A percentile compares a stretch with the other conserved stretches of the same genome.
Conservation (phyloP, 2,329 filamentous ascomycete genomes). For the Neofusicoccum laricinum region DNA sequence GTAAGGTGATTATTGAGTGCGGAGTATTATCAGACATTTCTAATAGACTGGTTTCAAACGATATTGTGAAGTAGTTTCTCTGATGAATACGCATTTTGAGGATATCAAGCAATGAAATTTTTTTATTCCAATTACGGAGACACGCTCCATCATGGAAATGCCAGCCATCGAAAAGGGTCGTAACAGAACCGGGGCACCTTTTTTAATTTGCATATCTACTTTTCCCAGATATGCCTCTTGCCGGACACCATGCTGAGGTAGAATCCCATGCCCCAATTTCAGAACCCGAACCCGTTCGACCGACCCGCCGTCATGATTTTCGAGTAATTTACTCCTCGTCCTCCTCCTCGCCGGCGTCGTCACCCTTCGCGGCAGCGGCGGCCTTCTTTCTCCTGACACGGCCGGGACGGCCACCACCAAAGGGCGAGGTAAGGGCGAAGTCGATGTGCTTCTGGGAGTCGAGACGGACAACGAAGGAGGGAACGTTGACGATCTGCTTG, state of each 20-base stretch:
- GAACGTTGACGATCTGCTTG: slow-evolving; percentile 99
- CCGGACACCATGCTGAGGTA: slow-evolving; percentile 3
- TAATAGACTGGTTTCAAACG: no score
- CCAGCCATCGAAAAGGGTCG: not conserved
- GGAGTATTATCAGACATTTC: no score
- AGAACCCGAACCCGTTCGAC: slow-evolving; percentile 10
- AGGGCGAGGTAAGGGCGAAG: slow-evolving; percentile 95
- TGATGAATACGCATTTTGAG: not conserved
- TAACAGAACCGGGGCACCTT: slow-evolving; percentile 10
- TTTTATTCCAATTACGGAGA: not conserved
- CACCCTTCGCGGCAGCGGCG: slow-evolving; percentile 85
- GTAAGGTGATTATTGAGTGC: no score
- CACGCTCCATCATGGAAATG: not conserved
- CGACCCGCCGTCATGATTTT: slow-evolving; percentile 1
- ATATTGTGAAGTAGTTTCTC: no score
- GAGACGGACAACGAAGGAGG: slow-evolving; percentile 98
- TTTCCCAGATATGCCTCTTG: slow-evolving; percentile 9
- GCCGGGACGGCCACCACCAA: slow-evolving; percentile 93
- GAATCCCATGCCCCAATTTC: slow-evolving; percentile 8
- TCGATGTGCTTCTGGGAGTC: slow-evolving; percentile 99
- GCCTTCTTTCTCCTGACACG: slow-evolving; percentile 99
- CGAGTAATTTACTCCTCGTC: slow-evolving; percentile 61
- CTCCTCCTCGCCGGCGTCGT: slow-evolving; percentile 78
- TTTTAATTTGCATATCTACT: slow-evolving; percentile 7
- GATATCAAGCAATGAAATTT: not conserved